Conservation (phyloP, 1,284 basidiomycete genomes). For the Cryptococcus hybrid region DNA sequence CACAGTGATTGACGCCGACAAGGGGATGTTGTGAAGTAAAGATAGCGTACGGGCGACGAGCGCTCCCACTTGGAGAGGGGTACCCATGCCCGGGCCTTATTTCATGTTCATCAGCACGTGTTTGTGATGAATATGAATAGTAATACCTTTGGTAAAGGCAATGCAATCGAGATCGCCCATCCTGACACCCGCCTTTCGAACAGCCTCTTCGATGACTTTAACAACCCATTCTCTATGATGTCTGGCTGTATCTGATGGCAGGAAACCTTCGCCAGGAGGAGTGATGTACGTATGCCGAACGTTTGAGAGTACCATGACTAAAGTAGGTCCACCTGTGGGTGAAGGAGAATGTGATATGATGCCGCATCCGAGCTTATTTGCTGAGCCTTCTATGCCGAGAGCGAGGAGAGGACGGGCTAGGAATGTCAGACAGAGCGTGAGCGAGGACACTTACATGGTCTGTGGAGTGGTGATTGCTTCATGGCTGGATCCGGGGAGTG, state of each 20-base stretch:
- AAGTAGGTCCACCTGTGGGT: conserved; percentile 42
- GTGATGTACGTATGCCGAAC: conserved; percentile 97
- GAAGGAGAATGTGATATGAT: conserved; percentile 72
- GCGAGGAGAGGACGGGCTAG: conserved; percentile 44
- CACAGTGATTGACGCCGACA: conserved; percentile 97
- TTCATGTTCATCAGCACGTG: neutral
- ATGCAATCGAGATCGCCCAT: conserved; percentile 87
- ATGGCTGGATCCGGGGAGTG: conserved; percentile 6
- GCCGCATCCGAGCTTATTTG: conserved; percentile 98
- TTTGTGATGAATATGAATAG: neutral
- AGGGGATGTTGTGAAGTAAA: conserved; percentile 82
- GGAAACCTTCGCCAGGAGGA: conserved; percentile 95
- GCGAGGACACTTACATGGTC: conserved; percentile 23
- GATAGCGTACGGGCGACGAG: conserved; percentile 92
- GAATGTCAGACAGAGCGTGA: neutral
- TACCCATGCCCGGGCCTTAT: conserved; percentile 96
- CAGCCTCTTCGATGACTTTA: conserved; percentile 74
- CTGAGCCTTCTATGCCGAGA: conserved; percentile 89
- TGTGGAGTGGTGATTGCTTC: conserved; percentile 37
- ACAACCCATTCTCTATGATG: conserved; percentile 95
- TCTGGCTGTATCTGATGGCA: conserved; percentile 89
- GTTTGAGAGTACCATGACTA: conserved; percentile 67
- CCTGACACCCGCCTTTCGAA: conserved; percentile 67
- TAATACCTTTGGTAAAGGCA: conserved; percentile 88
- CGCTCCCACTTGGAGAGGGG: conserved; percentile 91